A percentile compares a stretch with the other conserved stretches of the same genome.
Conservation (phyloP, 2,329 filamentous ascomycete genomes). For the Diplodia corticola region DNA sequence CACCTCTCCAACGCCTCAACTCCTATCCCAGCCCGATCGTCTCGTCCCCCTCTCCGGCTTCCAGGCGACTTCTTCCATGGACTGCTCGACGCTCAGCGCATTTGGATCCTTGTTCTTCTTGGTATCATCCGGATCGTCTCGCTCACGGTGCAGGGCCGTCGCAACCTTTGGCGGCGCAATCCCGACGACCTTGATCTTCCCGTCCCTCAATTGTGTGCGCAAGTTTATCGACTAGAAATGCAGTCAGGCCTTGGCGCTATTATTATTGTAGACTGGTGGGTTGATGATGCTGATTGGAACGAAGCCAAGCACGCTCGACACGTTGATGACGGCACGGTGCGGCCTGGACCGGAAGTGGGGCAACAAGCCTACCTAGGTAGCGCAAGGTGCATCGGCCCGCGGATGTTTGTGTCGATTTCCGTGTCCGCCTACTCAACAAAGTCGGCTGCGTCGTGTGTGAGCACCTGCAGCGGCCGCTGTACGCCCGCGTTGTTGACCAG, state of each 20-base stretch:
- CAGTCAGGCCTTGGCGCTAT: slow-evolving; percentile 60
- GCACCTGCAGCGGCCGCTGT: slow-evolving; percentile 55
- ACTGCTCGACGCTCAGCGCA: slow-evolving; percentile 55
- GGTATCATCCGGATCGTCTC: slow-evolving; percentile 58
- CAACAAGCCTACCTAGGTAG: slow-evolving; percentile 51
- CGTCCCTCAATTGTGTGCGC: slow-evolving; percentile 50
- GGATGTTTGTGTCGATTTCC: slow-evolving; percentile 60
- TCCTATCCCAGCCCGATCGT: slow-evolving; percentile 52
- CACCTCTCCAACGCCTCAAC: slow-evolving; percentile 47
- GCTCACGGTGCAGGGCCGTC: slow-evolving; percentile 58
- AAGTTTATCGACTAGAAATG: slow-evolving; percentile 60
- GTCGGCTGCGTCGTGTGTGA: slow-evolving; percentile 37
- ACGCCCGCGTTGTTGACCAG: slow-evolving; percentile 62
- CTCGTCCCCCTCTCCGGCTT: slow-evolving; percentile 52
- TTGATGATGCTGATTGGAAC: slow-evolving; percentile 56
- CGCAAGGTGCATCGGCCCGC: slow-evolving; percentile 58
- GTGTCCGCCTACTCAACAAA: slow-evolving; percentile 56
- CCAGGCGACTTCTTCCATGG: slow-evolving; percentile 50
- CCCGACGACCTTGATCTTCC: slow-evolving; percentile 53
- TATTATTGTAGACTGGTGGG: slow-evolving; percentile 61
- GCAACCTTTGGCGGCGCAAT: slow-evolving; percentile 57
- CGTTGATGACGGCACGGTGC: slow-evolving; percentile 48
- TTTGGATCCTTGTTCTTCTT: slow-evolving; percentile 57
- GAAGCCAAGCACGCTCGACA: slow-evolving; percentile 56
- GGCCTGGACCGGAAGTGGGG: slow-evolving; percentile 50